Evolutionary conservation across 768 basidiomycete species (phyloP), one percentile per base, ranked within the genome.

Genomic region (Butyriboletus loyo): DNA sequence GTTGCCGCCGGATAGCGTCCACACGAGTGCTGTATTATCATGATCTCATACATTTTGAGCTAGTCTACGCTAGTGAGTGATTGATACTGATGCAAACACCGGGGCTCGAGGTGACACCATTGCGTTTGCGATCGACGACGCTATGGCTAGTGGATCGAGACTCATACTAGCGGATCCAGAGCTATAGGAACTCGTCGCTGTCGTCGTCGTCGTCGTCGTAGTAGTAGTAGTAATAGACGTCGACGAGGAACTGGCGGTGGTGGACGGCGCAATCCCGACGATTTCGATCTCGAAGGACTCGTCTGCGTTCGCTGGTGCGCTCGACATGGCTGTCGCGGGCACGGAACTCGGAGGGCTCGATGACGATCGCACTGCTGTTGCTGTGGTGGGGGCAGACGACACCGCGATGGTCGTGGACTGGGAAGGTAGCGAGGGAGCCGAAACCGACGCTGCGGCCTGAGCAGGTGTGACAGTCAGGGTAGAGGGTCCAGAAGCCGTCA

Each of bases 211-310:
- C 1, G 41, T 46, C 7, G 60, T 41, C 0, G 53, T 37, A 1
- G 44, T 27, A 3, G 43, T n/a, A 0, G 28, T 34, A 7, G 47
- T 34, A 5, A 27, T 35, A 9, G 61, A 43, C 22, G 38, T 42
- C 35, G 37, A 39, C 25, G 49, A 43, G 24, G 54, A 51, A 15
- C 39, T 35, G 8, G 49, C 10, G 7, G 53, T 41, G 2, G 27
- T 35, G 7, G 63, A 53, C 13, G 46, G 22, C 19, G 41, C 17
- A 17, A 52, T 17, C 2, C 58, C 61, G 11, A 66, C 54, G 21
- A 67, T 34, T 38, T 67, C 63, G 7, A 67, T 37, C 36, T 58
- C 50, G 32, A 67, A 54, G 1, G 68, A 56, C 32, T 58, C 47
- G 11, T 47, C 52, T 31, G 50, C 37, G 10, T n/a, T 34, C 24